A percentile compares a stretch with the other conserved stretches of the same genome.
phyloP scores from a whole-genome alignment of 768 basidiomycete genomes.

The Nevesoporus exiguus region DNA sequence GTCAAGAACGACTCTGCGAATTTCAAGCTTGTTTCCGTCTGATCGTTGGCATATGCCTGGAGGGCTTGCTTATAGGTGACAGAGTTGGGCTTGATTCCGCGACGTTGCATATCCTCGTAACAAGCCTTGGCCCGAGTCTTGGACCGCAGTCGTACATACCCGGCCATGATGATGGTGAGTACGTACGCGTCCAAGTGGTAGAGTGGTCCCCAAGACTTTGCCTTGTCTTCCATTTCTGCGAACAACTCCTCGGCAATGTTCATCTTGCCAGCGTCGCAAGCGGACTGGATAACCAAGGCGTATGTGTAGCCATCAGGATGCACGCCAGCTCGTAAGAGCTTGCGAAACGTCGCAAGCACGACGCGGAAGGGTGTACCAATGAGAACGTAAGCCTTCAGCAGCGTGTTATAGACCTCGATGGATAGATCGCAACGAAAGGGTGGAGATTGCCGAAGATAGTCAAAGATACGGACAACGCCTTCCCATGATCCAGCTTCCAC shows the following conservation, averaged over 20 bases:
- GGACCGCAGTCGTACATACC: conserved; percentile 58
- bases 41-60: conserved; percentile 52
- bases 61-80: conserved; percentile 70
- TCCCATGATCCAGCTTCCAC: conserved; percentile 79
- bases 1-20: conserved; percentile 67
- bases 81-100: conserved; percentile 64
- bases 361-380: conserved; percentile 72
- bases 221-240: conserved; percentile 57
- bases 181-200: conserved; percentile 53
- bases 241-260: conserved; percentile 63
- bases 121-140: conserved; percentile 54
- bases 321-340: conserved; percentile 46
- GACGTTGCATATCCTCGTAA: conserved; percentile 66
- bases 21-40: conserved; percentile 45
- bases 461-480: conserved; percentile 68
- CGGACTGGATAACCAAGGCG: conserved; percentile 72
- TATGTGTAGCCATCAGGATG: conserved; percentile 65
- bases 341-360: conserved; percentile 60
- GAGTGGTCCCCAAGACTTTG: conserved; percentile 32
- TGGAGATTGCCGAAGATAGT: conserved; percentile 46
- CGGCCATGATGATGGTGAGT: conserved; percentile 73
- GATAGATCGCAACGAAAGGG: conserved; percentile 40
- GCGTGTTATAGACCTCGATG: conserved; percentile 67
- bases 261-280: conserved; percentile 71
- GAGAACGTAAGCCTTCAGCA: conserved; percentile 81